Percentiles rank a stretch among this genome's conserved stretches.
phyloP scores from a whole-genome alignment of 192 early-diverging fungal genomes.

The Linnemannia schmuckeri region DNA sequence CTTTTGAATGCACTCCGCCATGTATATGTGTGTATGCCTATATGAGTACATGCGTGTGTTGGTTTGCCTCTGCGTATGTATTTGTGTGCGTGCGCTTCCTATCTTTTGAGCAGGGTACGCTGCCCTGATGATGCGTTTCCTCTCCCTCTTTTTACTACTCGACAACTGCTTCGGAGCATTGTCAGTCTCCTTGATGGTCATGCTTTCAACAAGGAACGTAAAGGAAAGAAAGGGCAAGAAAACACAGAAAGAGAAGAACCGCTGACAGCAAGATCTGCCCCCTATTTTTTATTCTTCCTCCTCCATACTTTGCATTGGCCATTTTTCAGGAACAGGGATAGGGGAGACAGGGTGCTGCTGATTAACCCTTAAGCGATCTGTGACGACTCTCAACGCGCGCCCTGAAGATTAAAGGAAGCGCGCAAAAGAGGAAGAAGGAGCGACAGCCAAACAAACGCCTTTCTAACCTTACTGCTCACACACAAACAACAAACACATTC shows the following conservation, averaged over 20 bases:
- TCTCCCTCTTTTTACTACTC: neutral
- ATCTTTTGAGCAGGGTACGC: neutral
- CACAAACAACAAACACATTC: neutral
- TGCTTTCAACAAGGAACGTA: neutral
- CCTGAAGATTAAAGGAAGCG: neutral
- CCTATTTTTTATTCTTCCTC: neutral
- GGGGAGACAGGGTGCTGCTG: neutral
- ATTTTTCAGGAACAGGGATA: neutral
- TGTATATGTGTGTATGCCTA: neutral
- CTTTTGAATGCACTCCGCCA: neutral
- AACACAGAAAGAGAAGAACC: neutral
- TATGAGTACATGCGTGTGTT: neutral
- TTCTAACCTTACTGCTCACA: neutral
- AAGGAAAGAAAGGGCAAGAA: neutral
- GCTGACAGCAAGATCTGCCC: neutral
- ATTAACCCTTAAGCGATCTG: neutral
- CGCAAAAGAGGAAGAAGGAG: neutral
- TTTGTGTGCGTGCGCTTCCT: neutral
- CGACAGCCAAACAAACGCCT: neutral
- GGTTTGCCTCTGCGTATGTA: neutral
- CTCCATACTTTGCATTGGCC: neutral
- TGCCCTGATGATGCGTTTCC: neutral
- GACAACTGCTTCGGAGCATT: neutral
- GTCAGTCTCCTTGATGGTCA: neutral
- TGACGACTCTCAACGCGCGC: neutral